Conservation (phyloP, 2,329 filamentous ascomycete species). For the Triangularia setosa region DNA sequence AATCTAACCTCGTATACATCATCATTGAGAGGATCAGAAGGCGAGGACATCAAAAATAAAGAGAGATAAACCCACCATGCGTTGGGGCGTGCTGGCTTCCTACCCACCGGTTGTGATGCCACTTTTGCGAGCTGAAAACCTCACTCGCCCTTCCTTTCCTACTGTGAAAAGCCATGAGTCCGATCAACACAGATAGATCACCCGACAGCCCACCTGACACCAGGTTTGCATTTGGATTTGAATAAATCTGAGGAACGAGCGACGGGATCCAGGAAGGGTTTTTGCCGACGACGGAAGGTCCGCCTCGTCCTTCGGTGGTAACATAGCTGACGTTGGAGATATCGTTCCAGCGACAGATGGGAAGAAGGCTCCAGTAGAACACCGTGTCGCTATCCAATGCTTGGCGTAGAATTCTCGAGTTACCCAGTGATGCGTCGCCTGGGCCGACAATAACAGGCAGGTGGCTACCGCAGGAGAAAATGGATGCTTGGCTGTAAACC, state of each 20-base stretch:
- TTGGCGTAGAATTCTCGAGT: constrained; percentile 15
- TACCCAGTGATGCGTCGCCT: constrained; percentile 12
- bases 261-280: constrained; percentile 37
- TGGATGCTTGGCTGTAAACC: constrained; percentile 28
- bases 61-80: constrained; percentile 14
- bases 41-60: neutral
- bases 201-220: constrained; percentile 35
- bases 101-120: constrained; percentile 18
- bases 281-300: constrained; percentile 32
- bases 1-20: neutral
- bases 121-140: constrained; percentile 26
- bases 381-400: constrained; percentile 16
- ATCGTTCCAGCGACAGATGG: constrained; percentile 26
- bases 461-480: constrained; percentile 37
- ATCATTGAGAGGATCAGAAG: neutral
- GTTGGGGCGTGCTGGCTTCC: constrained; percentile 1
- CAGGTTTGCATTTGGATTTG: constrained; percentile 9
- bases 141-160: constrained; percentile 16
- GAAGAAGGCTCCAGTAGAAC: constrained; percentile 29
- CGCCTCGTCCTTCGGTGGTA: constrained; percentile 20
- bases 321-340: constrained; percentile 28
- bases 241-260: constrained; percentile 34
- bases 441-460: constrained; percentile 34
- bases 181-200: constrained; percentile 37
- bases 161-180: constrained; percentile 37